phyloP scores from a whole-genome alignment of 176 grass and related monocot species.

The Bromus sterilis region DNA sequence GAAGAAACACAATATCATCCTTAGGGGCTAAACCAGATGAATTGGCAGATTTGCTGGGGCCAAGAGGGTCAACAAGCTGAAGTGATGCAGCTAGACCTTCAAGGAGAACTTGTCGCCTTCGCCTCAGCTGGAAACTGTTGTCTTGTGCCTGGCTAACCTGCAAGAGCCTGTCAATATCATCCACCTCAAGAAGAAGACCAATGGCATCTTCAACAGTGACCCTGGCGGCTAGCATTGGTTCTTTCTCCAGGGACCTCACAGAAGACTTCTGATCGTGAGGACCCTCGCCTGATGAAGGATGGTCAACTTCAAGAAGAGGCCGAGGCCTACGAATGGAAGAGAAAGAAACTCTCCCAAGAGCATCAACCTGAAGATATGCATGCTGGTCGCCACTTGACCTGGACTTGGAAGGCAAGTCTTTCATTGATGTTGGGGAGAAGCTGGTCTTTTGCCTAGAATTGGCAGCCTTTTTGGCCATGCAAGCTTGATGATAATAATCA shows the following conservation, averaged over 20 bases:
- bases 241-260: slow-evolving; percentile 74
- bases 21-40: slow-evolving; percentile 63
- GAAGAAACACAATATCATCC: slow-evolving; percentile 94
- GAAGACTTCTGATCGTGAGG: slow-evolving; percentile 65
- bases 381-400: slow-evolving; percentile 68
- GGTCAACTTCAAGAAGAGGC: slow-evolving; percentile 80
- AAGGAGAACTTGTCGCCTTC: slow-evolving; percentile 68
- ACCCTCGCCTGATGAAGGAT: slow-evolving; percentile 41
- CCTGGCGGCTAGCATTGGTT: slow-evolving; percentile 78
- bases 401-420: slow-evolving; percentile 79
- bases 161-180: slow-evolving; percentile 85
- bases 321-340: slow-evolving; percentile 85
- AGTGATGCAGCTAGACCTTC: slow-evolving; percentile 94
- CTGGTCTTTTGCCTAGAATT: slow-evolving; percentile 47
- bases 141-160: slow-evolving; percentile 78
- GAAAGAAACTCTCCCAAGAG: slow-evolving; percentile 68
- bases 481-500: slow-evolving; percentile 99
- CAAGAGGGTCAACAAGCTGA: slow-evolving; percentile 82
- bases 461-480: slow-evolving; percentile 71
- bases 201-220: slow-evolving; percentile 91
- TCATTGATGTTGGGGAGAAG: slow-evolving; percentile 68
- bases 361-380: slow-evolving; percentile 80
- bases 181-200: slow-evolving; percentile 80
- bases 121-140: slow-evolving; percentile 73
- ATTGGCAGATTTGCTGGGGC: slow-evolving; percentile 54